These are phyloP conservation scores for Galeopsis tetrahit DNA, from an alignment of 257 asterid genomes.

Conservation along the genomic window DNA sequence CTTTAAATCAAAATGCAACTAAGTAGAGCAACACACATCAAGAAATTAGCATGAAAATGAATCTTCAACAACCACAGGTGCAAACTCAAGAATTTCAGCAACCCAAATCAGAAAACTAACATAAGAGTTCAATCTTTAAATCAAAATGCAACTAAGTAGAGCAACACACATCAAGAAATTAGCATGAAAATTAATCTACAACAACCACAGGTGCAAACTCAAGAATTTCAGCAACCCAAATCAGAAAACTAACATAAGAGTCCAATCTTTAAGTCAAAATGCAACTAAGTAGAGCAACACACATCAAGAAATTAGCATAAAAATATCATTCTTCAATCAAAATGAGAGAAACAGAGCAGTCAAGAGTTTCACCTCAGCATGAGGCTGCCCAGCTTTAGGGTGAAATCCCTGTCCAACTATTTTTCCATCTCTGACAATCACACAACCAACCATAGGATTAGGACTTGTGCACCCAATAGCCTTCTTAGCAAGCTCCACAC, in stretches of 20 bases:
- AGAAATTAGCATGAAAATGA: neutral
- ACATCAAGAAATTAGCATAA: neutral
- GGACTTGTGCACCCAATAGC: constrained; percentile 89
- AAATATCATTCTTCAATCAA: constrained; percentile 1
- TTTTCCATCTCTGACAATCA: constrained; percentile 78
- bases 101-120: neutral
- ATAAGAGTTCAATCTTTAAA: neutral
- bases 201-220: no score
- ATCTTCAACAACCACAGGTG: neutral
- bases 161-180: constrained; percentile 3
- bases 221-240: no score
- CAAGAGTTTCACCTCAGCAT: constrained; percentile 74
- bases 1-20: no score
- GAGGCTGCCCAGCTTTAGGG: constrained; percentile 98
- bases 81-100: neutral
- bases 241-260: no score
- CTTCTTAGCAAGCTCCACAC: constrained; percentile 83
- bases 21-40: neutral
- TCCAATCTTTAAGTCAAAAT: no score
- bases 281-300: neutral
- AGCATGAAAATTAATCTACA: no score
- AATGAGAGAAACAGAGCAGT: neutral
- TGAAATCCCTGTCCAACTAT: constrained; percentile 94
- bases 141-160: constrained; percentile 7
- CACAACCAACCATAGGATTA: constrained; percentile 98